These are phyloP conservation scores for Schizochytrium sp. DNA, from an alignment of 108 stramenopile genomes.

Conservation along the genomic window DNA sequence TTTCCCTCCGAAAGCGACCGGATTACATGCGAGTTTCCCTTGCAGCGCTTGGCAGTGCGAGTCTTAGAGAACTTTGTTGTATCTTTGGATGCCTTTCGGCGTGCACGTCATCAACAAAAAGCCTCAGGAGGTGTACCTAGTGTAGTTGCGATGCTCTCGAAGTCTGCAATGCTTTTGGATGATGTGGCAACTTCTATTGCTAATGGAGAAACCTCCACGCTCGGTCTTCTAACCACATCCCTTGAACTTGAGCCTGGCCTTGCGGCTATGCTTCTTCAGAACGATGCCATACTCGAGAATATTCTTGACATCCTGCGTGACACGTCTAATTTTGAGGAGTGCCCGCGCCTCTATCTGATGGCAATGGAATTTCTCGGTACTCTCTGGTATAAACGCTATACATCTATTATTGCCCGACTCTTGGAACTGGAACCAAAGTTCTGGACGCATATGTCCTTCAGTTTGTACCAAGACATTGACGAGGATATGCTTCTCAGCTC, in stretches of 20 bases:
- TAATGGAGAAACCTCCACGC: not conserved
- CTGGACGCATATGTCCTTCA: conserved; percentile 14
- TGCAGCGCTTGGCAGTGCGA: not conserved
- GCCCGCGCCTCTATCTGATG: conserved; percentile 10
- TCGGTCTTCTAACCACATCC: conserved; percentile 17
- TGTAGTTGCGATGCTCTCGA: conserved; percentile 53
- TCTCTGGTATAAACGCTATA: conserved; percentile 44
- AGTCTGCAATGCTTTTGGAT: conserved; percentile 15
- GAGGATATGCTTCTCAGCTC: not conserved
- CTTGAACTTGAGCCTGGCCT: conserved; percentile 45
- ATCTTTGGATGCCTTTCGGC: not conserved
- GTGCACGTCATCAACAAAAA: not conserved
- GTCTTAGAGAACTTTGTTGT: conserved; percentile 52
- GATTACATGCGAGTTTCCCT: conserved; percentile 11
- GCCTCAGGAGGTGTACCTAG: conserved; percentile 11
- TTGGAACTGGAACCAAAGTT: not conserved
- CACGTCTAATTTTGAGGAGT: not conserved
- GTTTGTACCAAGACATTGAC: conserved; percentile 5
- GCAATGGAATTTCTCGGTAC: conserved; percentile 30
- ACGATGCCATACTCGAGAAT: conserved; percentile 19
- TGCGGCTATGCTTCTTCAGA: conserved; percentile 41
- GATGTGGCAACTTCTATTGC: conserved; percentile 22
- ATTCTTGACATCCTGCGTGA: conserved; percentile 22
- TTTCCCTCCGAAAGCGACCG: not conserved
- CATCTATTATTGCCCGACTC: conserved; percentile 11